Percentiles rank a stretch among this genome's conserved stretches.
phyloP scores from a whole-genome alignment of 169 alveolate genomes.

The Plasmodium falciparum region DNA sequence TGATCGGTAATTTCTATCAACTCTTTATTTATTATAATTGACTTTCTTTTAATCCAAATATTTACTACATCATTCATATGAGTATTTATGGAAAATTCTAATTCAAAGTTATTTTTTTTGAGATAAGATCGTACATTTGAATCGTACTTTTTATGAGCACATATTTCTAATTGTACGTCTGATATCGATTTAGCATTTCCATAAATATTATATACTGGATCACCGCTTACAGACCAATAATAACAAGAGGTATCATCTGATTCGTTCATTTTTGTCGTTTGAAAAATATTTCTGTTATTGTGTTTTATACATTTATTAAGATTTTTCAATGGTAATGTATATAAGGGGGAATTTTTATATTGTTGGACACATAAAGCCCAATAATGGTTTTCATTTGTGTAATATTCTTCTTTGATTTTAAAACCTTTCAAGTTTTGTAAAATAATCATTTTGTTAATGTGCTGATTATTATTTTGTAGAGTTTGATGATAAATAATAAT shows the following conservation, averaged over 20 bases:
- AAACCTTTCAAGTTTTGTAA: constrained; percentile 72
- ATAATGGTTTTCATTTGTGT: constrained; percentile 27
- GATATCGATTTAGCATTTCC: constrained; percentile 74
- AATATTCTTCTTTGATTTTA: constrained; percentile 44
- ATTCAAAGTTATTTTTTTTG: constrained; percentile 62
- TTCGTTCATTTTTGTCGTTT: not conserved
- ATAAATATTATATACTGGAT: constrained; percentile 74
- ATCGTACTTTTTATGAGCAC: constrained; percentile 29
- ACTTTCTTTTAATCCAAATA: constrained; percentile 74
- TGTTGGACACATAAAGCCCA: constrained; percentile 62
- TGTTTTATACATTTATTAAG: constrained; percentile 45
- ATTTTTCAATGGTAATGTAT: constrained; percentile 57
- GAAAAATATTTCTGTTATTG: constrained; percentile 43
- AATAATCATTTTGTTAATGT: constrained; percentile 16
- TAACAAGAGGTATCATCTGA: not conserved
- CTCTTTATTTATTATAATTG: constrained; percentile 73
- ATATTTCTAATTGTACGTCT: constrained; percentile 75
- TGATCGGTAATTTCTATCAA: constrained; percentile 31
- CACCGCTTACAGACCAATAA: constrained; percentile 69
- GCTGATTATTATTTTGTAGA: constrained; percentile 7
- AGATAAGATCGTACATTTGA: constrained; percentile 28
- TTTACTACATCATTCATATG: constrained; percentile 39
- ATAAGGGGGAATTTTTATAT: constrained; percentile 38
- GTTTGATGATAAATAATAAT: constrained; percentile 46
- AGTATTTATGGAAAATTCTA: constrained; percentile 55